Base-by-base conservation (phyloP, 164 flowering plant genomes). In the Euptelea pleiosperma region DNA sequence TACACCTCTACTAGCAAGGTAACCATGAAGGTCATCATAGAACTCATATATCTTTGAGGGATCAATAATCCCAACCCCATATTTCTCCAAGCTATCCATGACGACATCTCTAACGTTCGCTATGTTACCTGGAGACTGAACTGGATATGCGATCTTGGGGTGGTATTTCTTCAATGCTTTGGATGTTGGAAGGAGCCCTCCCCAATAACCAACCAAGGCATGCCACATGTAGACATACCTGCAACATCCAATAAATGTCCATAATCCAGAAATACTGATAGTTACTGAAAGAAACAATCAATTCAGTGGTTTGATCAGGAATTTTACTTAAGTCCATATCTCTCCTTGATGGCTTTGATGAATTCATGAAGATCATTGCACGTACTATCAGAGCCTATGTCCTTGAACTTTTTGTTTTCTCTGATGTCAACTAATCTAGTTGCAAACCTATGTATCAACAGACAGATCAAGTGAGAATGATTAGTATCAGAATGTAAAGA, bases 171-270 rank as follows among this genome's bases (percentile, higher is more conserved):
- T 69, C 75, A 83, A 70, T 29, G 56, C 55, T 31, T 77, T 81
- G 6, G 84, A 76, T 41, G 86, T 63, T 24, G 97, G 82, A n/a
- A 64, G 72, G 11, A 87, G 75, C 16, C 95, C 95, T 43, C 97
- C 94, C 97, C 94, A 90, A 16, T 85, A 83, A 35, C 95, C 92
- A 52, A 66, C 72, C 60, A 87, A 71, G 41, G 92, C 89, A 73
- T 87, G 95, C 91, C 97, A 87, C 71, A 84, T 39, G 46, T 83
- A 85, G n/a, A 85, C 80, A 66, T 55, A 79, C 63, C 96, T 89
- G 73, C 69, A 75, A 24, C 39, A 67, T 43, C 18, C 30, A 25
- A 35, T 24, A n/a, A 11, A 51, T 15, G 5, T 62, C 19, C 7
- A 2, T 60, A 25, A 7, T 10, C 16, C 8, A 37, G 9, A 26